These are phyloP conservation scores for Macrolepiota albuminosa DNA, from an alignment of 768 basidiomycete genomes.

Conservation along the genomic window DNA sequence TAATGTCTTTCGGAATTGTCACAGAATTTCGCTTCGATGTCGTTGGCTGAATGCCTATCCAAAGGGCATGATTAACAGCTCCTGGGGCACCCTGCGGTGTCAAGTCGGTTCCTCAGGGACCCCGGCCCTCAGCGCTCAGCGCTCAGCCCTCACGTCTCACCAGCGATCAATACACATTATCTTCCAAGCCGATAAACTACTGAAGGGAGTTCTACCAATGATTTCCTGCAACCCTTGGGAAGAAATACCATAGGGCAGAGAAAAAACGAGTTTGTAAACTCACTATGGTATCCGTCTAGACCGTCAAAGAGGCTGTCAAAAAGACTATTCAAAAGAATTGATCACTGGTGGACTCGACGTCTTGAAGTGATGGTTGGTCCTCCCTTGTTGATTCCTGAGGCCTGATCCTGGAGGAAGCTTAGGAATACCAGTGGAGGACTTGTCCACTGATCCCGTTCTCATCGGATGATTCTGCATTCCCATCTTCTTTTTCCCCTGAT, in stretches of 20 bases:
- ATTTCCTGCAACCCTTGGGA: too few species aligned
- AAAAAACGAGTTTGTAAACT: too few species aligned
- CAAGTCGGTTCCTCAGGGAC: neutral
- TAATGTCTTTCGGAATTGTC: neutral
- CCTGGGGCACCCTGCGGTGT: neutral
- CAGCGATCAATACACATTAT: neutral
- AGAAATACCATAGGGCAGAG: too few species aligned
- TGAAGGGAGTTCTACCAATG: too few species aligned
- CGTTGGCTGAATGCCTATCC: neutral
- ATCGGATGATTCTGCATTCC: neutral
- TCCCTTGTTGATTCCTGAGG: neutral
- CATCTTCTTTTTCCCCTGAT: neutral
- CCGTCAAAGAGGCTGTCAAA: too few species aligned
- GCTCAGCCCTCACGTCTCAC: neutral
- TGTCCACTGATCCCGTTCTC: neutral
- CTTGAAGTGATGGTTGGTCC: neutral
- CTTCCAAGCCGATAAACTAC: too few species aligned
- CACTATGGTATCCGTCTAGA: too few species aligned
- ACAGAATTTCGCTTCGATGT: neutral
- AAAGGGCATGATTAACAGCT: neutral
- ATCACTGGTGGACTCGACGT: neutral
- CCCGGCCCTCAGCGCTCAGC: too few species aligned
- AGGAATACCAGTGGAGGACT: neutral
- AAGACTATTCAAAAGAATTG: neutral
- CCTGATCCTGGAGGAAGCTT: neutral